A percentile compares a stretch with the other conserved stretches of the same genome.
These are phyloP conservation scores for Spinellus fusiger DNA, from an alignment of 192 early-diverging fungal species.

Conservation along the genomic window DNA sequence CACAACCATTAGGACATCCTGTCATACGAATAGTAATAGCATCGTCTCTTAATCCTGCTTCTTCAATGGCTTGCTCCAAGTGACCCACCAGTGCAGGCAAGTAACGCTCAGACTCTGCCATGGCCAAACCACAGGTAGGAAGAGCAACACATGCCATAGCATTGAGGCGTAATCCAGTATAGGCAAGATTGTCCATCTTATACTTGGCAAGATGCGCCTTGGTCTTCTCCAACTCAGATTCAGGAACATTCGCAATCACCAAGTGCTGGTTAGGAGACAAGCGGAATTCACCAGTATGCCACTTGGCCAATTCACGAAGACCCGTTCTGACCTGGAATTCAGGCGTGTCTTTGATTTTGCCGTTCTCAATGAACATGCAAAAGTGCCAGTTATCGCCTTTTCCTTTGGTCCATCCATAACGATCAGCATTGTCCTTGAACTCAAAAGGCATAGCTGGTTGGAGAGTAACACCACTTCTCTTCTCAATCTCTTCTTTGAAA, in stretches of 20 bases:
- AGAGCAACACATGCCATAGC: slow-evolving; percentile 96
- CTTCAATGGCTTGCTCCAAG: slow-evolving; percentile 76
- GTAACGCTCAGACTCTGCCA: slow-evolving; percentile 98
- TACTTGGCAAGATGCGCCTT: slow-evolving; percentile 68
- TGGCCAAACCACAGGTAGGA: slow-evolving; percentile 90
- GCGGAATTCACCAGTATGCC: slow-evolving; percentile 73
- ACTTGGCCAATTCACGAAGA: slow-evolving; percentile 70
- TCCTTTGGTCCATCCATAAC: slow-evolving; percentile 87
- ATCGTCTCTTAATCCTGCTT: slow-evolving; percentile 76
- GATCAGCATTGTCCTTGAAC: slow-evolving; percentile 87
- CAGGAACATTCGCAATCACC: slow-evolving; percentile 71
- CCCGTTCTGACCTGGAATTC: slow-evolving; percentile 69
- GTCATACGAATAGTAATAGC: slow-evolving; percentile 97
- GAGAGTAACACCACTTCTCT: slow-evolving; percentile 70
- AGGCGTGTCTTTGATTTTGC: slow-evolving; percentile 80
- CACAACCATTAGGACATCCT: slow-evolving; percentile 97
- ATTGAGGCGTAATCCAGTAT: slow-evolving; percentile 76
- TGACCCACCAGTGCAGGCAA: slow-evolving; percentile 75
- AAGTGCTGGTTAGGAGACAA: slow-evolving; percentile 93
- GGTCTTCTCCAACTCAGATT: slow-evolving; percentile 64
- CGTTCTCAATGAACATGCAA: slow-evolving; percentile 90
- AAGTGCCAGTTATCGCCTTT: slow-evolving; percentile 67
- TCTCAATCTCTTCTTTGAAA: slow-evolving; percentile 83
- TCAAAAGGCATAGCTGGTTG: slow-evolving; percentile 57
- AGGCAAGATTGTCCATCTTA: slow-evolving; percentile 76